phyloP scores from a whole-genome alignment of 2,329 filamentous ascomycete species.

The Botrytis aclada region DNA sequence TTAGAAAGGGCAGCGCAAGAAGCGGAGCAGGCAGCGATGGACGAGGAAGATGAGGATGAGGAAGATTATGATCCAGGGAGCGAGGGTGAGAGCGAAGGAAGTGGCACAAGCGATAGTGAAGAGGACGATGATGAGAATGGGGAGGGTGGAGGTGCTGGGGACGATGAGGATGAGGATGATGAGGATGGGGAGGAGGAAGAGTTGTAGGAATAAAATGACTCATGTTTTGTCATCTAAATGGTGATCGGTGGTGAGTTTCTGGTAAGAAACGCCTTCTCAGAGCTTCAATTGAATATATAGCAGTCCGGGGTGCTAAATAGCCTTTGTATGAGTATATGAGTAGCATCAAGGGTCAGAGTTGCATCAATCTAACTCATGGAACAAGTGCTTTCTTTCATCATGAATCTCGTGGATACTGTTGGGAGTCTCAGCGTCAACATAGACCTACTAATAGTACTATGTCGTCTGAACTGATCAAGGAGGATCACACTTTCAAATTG shows the following conservation, averaged over 20 bases:
- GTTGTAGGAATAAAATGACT: background rate
- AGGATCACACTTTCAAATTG: too few relatives aligned
- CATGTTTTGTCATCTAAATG: background rate
- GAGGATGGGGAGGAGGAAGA: slow-evolving; percentile 24
- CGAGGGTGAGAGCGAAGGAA: slow-evolving; percentile 41
- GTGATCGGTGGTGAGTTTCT: background rate
- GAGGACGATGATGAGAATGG: slow-evolving; percentile 42
- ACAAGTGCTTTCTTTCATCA: too few relatives aligned
- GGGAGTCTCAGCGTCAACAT: background rate
- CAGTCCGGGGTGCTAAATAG: background rate
- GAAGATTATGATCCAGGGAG: slow-evolving; percentile 60
- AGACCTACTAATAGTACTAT: background rate
- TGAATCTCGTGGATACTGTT: background rate
- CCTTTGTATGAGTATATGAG: background rate
- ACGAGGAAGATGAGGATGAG: slow-evolving; percentile 62
- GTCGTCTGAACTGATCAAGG: background rate
- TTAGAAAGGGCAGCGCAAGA: slow-evolving; percentile 36
- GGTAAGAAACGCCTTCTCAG: background rate
- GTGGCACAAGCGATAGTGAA: slow-evolving; percentile 28
- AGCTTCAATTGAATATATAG: background rate
- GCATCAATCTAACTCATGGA: background rate
- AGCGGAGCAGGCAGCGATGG: slow-evolving; percentile 46
- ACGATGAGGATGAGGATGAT: slow-evolving; percentile 25
- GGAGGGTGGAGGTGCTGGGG: slow-evolving; percentile 34
- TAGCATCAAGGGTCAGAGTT: background rate